These are phyloP conservation scores for Vitis vinifera DNA, from an alignment of 164 flowering plant species.

Conservation along the genomic window DNA sequence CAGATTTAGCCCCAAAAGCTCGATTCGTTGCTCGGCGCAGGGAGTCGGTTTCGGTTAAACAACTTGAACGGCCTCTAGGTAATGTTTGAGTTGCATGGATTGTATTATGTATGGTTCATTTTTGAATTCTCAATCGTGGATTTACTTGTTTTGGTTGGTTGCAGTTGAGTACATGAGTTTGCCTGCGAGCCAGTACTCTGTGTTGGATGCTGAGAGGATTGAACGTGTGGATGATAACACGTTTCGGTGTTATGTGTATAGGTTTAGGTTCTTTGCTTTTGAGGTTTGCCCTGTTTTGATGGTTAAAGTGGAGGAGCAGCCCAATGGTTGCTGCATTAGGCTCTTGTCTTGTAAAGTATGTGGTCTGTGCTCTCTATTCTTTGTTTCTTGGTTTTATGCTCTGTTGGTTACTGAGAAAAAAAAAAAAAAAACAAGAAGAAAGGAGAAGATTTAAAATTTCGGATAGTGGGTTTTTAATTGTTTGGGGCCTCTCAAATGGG, in stretches of 20 bases:
- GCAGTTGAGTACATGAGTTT: constrained; percentile 89
- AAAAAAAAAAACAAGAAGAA: no score
- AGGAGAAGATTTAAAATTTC: no score
- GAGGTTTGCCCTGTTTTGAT: constrained; percentile 93
- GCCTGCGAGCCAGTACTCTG: constrained; percentile 96
- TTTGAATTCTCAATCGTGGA: not conserved
- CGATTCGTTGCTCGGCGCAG: constrained; percentile 66
- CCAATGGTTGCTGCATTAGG: constrained; percentile 78
- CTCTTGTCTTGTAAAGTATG: constrained; percentile 89
- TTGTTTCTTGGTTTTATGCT: not conserved
- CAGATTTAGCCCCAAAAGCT: constrained; percentile 53
- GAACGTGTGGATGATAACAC: constrained; percentile 87
- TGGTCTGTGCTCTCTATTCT: not conserved
- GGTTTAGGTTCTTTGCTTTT: constrained; percentile 72
- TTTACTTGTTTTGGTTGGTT: constrained; percentile 3
- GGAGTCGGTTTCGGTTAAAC: constrained; percentile 61
- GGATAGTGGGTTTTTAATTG: no score
- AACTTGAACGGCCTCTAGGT: constrained; percentile 78
- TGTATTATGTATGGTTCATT: not conserved
- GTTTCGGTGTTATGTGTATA: constrained; percentile 77
- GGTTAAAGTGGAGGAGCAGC: constrained; percentile 75
- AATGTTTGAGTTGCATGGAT: constrained; percentile 10
- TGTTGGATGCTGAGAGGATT: constrained; percentile 91
- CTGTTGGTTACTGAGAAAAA: not conserved
- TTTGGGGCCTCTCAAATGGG: no score